Percentiles rank a stretch among this genome's conserved stretches.
Evolutionary conservation across 805 yeast species (phyloP).

Genomic region (Tetrapisispora fleetii): DNA sequence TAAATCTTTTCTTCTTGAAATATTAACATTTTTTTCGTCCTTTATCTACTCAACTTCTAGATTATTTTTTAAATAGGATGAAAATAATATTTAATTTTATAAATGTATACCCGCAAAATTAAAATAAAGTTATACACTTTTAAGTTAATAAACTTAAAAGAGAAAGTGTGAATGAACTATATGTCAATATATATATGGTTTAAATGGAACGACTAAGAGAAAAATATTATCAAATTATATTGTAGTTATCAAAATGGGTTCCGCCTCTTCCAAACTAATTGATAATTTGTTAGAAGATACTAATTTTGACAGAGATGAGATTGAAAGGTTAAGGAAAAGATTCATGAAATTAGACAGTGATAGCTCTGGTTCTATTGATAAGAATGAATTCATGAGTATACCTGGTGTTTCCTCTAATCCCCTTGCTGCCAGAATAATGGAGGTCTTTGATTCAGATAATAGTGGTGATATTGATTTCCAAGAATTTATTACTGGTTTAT

Average conservation of each 20-base stretch:
- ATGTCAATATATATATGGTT: too few relatives aligned
- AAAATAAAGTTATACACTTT: too few relatives aligned
- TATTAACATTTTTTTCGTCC: too few relatives aligned
- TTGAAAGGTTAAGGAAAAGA: slow-evolving; percentile 81
- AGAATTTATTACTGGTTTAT: slow-evolving; percentile 79
- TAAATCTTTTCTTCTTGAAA: too few relatives aligned
- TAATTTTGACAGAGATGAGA: slow-evolving; percentile 81
- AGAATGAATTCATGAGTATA: slow-evolving; percentile 78
- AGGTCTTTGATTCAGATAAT: slow-evolving; percentile 87
- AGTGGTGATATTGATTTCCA: slow-evolving; percentile 92
- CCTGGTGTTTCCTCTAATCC: slow-evolving; percentile 93
- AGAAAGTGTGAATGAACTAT: too few relatives aligned
- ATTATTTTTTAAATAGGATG: too few relatives aligned
- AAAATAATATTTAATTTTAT: too few relatives aligned
- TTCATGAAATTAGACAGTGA: slow-evolving; percentile 94
- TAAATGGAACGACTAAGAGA: too few relatives aligned
- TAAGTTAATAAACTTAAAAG: too few relatives aligned
- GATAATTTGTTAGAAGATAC: slow-evolving; percentile 75
- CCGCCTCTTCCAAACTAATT: slow-evolving; percentile 47
- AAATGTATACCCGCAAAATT: too few relatives aligned
- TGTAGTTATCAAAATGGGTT: slow-evolving; percentile 38
- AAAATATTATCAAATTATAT: too few relatives aligned
- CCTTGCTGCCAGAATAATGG: slow-evolving; percentile 79
- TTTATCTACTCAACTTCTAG: too few relatives aligned
- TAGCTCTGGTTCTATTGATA: slow-evolving; percentile 84